These are phyloP conservation scores for Hordeum marinum DNA, from an alignment of 176 grass and related monocot genomes.

Conservation along the genomic window DNA sequence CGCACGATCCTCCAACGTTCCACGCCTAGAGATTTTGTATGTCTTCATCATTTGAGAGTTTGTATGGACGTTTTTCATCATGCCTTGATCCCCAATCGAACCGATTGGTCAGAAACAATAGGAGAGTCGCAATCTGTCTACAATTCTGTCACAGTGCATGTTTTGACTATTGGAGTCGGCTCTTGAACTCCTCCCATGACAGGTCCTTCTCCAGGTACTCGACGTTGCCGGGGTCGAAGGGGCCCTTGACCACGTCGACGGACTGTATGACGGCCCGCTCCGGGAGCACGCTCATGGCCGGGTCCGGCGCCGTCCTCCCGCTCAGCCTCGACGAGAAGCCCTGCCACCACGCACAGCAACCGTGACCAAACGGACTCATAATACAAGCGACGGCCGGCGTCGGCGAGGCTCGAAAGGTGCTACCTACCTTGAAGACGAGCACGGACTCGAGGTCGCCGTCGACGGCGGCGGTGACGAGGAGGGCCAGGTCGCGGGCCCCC, in stretches of 20 bases:
- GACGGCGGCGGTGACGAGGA: conserved; percentile 60
- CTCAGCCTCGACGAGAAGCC: conserved; percentile 86
- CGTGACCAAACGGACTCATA: background rate
- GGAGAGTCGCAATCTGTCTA: too few relatives aligned
- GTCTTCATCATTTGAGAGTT: too few relatives aligned
- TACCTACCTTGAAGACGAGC: conserved; percentile 82
- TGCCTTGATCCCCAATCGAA: too few relatives aligned
- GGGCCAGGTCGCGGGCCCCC: conserved; percentile 45
- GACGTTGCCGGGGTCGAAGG: conserved; percentile 65
- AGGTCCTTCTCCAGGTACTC: conserved; percentile 73
- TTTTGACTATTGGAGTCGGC: conserved; percentile 34
- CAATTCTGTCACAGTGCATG: too few relatives aligned
- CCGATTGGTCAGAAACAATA: too few relatives aligned
- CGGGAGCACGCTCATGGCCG: conserved; percentile 64
- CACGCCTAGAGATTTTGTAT: too few relatives aligned
- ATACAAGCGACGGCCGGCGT: too few relatives aligned
- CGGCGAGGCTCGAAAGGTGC: too few relatives aligned
- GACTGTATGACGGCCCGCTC: conserved; percentile 64
- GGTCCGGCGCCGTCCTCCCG: conserved; percentile 56
- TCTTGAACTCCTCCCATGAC: conserved; percentile 53
- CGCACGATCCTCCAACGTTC: too few relatives aligned
- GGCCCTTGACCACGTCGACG: conserved; percentile 64
- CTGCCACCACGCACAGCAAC: background rate
- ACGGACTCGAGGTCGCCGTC: conserved; percentile 54
- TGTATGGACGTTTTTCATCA: too few relatives aligned